Percentiles rank a stretch among this genome's conserved stretches.
Conservation (phyloP, 805 yeast genomes). For the Kazachstania psychrophila region DNA sequence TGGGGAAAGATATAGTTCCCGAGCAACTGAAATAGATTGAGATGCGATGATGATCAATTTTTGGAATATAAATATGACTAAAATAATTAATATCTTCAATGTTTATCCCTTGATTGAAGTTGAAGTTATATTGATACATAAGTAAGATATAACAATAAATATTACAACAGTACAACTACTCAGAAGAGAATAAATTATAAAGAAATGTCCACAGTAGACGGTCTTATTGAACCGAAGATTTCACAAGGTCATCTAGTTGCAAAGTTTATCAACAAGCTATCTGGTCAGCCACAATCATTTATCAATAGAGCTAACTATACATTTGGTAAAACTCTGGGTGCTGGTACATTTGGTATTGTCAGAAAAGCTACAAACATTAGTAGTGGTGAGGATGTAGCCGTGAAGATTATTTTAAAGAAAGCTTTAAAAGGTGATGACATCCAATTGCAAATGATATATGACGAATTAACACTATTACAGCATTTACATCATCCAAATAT, state of each 20-base stretch:
- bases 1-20: too few relatives aligned
- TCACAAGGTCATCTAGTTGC: constrained; percentile 30
- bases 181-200: too few relatives aligned
- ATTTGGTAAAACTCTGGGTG: constrained; percentile 81
- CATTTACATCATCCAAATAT: constrained; percentile 73
- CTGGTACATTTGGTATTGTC: constrained; percentile 92
- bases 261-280: constrained; percentile 42
- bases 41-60: too few relatives aligned
- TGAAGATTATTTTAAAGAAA: constrained; percentile 80
- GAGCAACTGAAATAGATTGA: too few relatives aligned
- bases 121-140: not conserved
- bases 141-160: too few relatives aligned
- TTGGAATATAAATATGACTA: too few relatives aligned
- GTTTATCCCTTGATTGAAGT: not conserved
- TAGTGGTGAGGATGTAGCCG: constrained; percentile 68
- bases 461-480: constrained; percentile 65
- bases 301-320: constrained; percentile 58
- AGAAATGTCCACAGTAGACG: not conserved
- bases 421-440: constrained; percentile 69
- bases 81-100: too few relatives aligned
- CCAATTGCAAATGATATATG: constrained; percentile 51
- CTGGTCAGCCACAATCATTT: constrained; percentile 68
- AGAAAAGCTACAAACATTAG: constrained; percentile 52
- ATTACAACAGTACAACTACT: too few relatives aligned
- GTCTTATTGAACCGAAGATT: constrained; percentile 12